phyloP scores from a whole-genome alignment of 108 stramenopile species.

The Skeletonema marinoi region DNA sequence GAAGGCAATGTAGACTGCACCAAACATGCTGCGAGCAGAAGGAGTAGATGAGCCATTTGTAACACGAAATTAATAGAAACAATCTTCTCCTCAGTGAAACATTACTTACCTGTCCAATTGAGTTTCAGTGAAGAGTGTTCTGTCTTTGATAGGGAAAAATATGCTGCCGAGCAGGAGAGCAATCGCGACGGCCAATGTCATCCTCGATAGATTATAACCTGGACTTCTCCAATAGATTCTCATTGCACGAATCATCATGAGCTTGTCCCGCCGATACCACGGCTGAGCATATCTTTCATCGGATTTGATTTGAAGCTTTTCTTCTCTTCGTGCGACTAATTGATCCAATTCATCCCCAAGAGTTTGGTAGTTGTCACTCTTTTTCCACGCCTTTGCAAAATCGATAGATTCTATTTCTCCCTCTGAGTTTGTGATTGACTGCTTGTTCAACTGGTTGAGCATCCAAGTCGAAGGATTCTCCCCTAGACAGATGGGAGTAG shows the following conservation, averaged over 20 bases:
- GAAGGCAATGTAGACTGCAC: slow-evolving; percentile 53
- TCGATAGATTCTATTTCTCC: slow-evolving; percentile 27
- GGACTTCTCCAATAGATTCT: slow-evolving; percentile 49
- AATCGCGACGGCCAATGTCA: slow-evolving; percentile 13
- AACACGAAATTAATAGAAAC: background rate
- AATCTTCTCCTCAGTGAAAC: background rate
- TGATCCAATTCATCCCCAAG: slow-evolving; percentile 13
- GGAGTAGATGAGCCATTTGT: background rate
- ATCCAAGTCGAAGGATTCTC: slow-evolving; percentile 88
- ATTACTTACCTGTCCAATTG: slow-evolving; percentile 7
- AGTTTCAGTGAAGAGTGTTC: slow-evolving; percentile 2
- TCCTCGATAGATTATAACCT: slow-evolving; percentile 46
- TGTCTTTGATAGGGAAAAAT: slow-evolving; percentile 10
- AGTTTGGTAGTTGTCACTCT: slow-evolving; percentile 20
- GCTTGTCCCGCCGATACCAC: background rate
- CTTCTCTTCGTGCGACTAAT: slow-evolving; percentile 6
- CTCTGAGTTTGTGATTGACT: slow-evolving; percentile 7
- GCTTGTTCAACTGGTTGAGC: slow-evolving; percentile 61
- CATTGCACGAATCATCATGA: slow-evolving; percentile 32
- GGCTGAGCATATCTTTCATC: slow-evolving; percentile 31
- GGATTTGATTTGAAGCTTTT: slow-evolving; percentile 19
- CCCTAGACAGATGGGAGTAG: slow-evolving; percentile 36
- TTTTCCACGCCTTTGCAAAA: slow-evolving; percentile 28
- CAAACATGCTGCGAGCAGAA: slow-evolving; percentile 19
- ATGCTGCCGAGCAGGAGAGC: slow-evolving; percentile 34